Percentiles rank a stretch among this genome's conserved stretches.
phyloP scores from a whole-genome alignment of 1,284 basidiomycete genomes.

The Fomitopsis betulina region DNA sequence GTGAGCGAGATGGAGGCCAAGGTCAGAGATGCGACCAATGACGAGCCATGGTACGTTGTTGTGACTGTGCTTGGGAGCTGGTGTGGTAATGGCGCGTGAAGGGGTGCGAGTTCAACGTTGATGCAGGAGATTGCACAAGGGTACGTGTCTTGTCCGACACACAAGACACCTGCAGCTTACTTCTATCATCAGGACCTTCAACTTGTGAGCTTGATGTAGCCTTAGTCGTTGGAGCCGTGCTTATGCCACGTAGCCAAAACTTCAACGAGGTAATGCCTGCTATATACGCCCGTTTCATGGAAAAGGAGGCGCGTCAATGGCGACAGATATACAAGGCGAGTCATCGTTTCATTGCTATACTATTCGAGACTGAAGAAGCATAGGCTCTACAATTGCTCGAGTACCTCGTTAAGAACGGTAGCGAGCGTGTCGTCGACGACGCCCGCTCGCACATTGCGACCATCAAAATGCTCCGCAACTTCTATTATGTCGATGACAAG shows the following conservation, averaged over 20 bases:
- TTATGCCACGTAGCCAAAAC: slow-evolving; percentile 63
- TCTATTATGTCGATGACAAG: slow-evolving; percentile 99
- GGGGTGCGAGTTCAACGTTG: slow-evolving; percentile 96
- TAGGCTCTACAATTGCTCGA: slow-evolving; percentile 92
- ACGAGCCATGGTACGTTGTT: slow-evolving; percentile 85
- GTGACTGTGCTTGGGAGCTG: neutral
- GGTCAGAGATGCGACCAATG: slow-evolving; percentile 96
- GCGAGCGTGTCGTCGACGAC: slow-evolving; percentile 97
- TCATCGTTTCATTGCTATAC: neutral
- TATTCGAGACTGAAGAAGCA: neutral
- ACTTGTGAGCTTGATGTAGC: slow-evolving; percentile 61
- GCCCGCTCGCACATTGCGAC: slow-evolving; percentile 93
- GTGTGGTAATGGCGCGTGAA: slow-evolving; percentile 27
- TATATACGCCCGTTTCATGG: slow-evolving; percentile 93
- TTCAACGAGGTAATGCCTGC: slow-evolving; percentile 99
- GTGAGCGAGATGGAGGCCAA: slow-evolving; percentile 97
- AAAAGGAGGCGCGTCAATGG: slow-evolving; percentile 98
- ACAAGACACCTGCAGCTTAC: neutral
- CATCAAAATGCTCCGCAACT: slow-evolving; percentile 96
- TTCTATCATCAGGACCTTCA: slow-evolving; percentile 66
- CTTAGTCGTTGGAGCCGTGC: neutral
- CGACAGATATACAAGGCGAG: slow-evolving; percentile 96
- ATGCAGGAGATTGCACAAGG: slow-evolving; percentile 99
- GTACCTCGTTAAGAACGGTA: slow-evolving; percentile 97
- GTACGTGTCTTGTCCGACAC: slow-evolving; percentile 41